Base-by-base conservation (phyloP, 2,329 filamentous ascomycete species). In the Teratosphaeria zuluensis region DNA sequence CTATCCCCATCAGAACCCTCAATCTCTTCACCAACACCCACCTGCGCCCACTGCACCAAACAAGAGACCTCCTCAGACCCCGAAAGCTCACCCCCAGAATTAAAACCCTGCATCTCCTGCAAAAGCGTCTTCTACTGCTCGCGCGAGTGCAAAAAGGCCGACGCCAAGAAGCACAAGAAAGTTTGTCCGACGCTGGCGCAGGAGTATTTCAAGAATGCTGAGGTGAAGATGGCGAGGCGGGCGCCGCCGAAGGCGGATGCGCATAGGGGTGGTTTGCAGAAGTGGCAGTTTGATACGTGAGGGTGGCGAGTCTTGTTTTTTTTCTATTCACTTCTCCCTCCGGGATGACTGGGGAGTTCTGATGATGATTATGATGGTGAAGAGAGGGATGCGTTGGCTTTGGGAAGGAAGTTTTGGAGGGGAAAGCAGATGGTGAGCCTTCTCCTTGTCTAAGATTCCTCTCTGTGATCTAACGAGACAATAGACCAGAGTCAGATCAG, bases 131-230 rank as follows among this genome's bases (percentile, higher is more conserved):
- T 61, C 6, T 76, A 76, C 63, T 76, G 74, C 64, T 70, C 66
- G 7, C 72, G 74, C 24, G 72, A 75, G 32, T 76, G 73, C 65
- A 73, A 73, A 58, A 75, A 75, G 62, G 69, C 70, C 24, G 64
- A 71, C 38, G 66, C 69, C 61, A 75, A 75, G 58, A 62, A 67
- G 51, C 74, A 76, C 64, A 76, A 76, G 66, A 75, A 74, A 59
- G 67, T 69, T 35, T 76, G 74, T 61, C 69, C 72, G 5, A 62
- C 62, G 2, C 63, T 73, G 21, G 73, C 73, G 12, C 73, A 75
- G 58, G 73, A 72, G 61, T 74, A 74, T 42, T 65, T 69, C 9
- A 72, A 73, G 56, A 66, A 64, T 51, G 68, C 73, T 54, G 70
- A 72, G 48, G 68, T 73, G n/a, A 75, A 73, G 62, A 72, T 74